Conservation (phyloP, 1,284 basidiomycete genomes). For the Mycena sp. region DNA sequence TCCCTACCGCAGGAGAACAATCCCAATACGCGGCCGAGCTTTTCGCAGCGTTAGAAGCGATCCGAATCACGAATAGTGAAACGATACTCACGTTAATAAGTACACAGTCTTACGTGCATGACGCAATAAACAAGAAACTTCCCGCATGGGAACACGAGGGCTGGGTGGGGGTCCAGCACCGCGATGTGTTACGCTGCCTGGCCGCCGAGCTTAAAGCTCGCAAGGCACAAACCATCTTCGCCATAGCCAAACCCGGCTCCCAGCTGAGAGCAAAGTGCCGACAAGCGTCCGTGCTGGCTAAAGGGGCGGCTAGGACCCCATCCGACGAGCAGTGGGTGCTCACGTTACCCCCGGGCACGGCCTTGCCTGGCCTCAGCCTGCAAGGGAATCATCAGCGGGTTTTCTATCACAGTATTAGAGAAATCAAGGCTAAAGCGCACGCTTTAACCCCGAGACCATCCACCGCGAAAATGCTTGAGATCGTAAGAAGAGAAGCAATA, state of each 20-base stretch:
- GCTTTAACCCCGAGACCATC: slow-evolving; percentile 23
- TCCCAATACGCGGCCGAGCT: not conserved
- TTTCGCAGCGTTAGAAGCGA: not conserved
- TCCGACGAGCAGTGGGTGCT: not conserved
- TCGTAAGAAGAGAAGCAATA: not conserved
- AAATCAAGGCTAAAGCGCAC: no score
- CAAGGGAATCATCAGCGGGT: not conserved
- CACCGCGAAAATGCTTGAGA: slow-evolving; percentile 30
- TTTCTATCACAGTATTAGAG: no score
- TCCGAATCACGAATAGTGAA: not conserved
- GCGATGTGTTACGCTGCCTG: not conserved
- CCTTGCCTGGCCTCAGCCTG: not conserved
- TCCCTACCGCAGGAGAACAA: not conserved
- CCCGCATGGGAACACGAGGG: no score
- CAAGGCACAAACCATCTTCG: no score
- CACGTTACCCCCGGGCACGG: not conserved
- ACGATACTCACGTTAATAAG: not conserved
- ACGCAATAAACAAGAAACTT: not conserved
- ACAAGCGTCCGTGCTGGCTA: not conserved
- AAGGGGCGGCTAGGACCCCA: not conserved
- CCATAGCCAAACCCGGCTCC: not conserved
- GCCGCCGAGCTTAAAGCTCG: not conserved
- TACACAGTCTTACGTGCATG: not conserved
- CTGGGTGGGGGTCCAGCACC: not conserved
- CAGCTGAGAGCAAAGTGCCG: not conserved